Evolutionary conservation across 306 rosid genomes (phyloP), one percentile per base, ranked within the genome.

Genomic region (Trifolium pratense): DNA sequence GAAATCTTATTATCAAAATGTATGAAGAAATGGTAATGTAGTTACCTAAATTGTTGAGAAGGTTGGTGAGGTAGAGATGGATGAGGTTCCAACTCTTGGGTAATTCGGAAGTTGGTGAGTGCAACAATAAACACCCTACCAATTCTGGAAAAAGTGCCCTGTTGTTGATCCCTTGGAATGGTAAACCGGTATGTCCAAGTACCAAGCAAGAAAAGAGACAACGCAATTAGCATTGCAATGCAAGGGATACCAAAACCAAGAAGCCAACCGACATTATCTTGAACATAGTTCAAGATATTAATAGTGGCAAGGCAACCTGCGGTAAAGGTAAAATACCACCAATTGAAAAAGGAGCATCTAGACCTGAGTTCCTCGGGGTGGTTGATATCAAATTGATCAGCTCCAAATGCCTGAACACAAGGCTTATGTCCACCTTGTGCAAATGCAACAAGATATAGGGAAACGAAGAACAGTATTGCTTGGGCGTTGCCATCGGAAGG

Each of bases 331-430:
- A 89, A 87, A 82, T 81, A 87, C 97, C 97, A 91, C 97, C 97
- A 91, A 66, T 89, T 91, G 68, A 91, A 91, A 72, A 91, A 91
- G 6, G 97, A 89, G 86, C 96, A 78, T 83, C 87, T 84, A 11
- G 92, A 87, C 55, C 81, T 87, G 75, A 74, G 65, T 78, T 91
- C 97, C 64, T 74, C 43, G 3, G 86, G 87, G 56, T 89, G 73
- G 7, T 83, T 49, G 9, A 49, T 83, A 42, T 91, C 96, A 59
- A 89, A 91, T 60, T 91, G 97, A 71, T 87, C 97, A 0, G 92
- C 97, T 58, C 92, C 97, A 18, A 91, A 91, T 52, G 96, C 97
- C 74, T 87, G 92, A 69, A 91, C 91, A 43, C 96, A 91, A 42
- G 97, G 97, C 82, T 87, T 91, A 66, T 89, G 95, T 42, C 97